Evolutionary conservation across 148 eudicot genomes (phyloP).

Genomic region (Rhododendron griersonianum): DNA sequence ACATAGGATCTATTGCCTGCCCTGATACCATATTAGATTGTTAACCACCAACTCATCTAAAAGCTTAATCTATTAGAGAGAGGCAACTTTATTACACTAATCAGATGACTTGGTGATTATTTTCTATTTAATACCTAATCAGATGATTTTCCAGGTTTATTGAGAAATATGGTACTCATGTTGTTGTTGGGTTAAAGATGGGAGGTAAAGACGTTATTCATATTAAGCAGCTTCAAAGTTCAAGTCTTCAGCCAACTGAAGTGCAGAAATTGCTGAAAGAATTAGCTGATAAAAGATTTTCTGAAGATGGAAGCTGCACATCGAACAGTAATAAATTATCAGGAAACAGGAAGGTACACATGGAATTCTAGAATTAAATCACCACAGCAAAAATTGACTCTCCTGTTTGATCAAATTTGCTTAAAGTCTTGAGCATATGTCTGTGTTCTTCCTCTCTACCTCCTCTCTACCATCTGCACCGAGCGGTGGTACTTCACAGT

Average conservation of each 20-base stretch:
- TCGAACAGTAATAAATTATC: conserved; percentile 23
- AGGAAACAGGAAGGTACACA: conserved; percentile 53
- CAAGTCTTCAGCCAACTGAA: conserved; percentile 58
- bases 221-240: conserved; percentile 68
- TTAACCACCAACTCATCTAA: no score
- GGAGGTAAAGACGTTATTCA: conserved; percentile 97
- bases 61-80: no score
- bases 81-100: background rate
- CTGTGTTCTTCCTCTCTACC: background rate
- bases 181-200: conserved; percentile 89
- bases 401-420: conserved; percentile 6
- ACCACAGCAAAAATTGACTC: background rate
- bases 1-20: no score
- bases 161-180: conserved; percentile 87
- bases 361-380: background rate
- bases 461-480: background rate
- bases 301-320: conserved; percentile 34
- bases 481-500: background rate
- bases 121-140: background rate
- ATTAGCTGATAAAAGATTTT: conserved; percentile 71
- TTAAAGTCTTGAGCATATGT: background rate
- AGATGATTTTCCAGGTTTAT: conserved; percentile 65
- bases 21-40: no score
- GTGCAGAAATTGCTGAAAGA: conserved; percentile 71
- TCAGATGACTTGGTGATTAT: background rate